A percentile compares a stretch with the other conserved stretches of the same genome.
These are phyloP conservation scores for Forsythia viridissima DNA, from an alignment of 257 asterid genomes.

Conservation along the genomic window DNA sequence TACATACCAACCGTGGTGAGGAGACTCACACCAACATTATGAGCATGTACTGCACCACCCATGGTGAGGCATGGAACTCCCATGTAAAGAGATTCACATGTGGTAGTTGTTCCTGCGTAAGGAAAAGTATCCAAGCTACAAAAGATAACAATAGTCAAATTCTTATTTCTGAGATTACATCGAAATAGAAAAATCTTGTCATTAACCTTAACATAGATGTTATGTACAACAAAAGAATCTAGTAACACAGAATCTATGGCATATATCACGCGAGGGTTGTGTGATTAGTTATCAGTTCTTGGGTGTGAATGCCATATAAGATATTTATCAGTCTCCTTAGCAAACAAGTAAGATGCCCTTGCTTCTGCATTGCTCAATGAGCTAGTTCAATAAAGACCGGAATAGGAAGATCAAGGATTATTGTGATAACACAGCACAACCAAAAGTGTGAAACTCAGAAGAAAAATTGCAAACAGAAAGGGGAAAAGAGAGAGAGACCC, in stretches of 20 bases:
- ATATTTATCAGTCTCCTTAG: background rate
- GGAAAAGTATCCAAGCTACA: slow-evolving; percentile 98
- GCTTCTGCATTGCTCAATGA: background rate
- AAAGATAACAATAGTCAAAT: background rate
- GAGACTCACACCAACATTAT: slow-evolving; percentile 94
- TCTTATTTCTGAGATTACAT: background rate
- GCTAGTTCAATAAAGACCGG: background rate
- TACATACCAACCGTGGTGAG: slow-evolving; percentile 82
- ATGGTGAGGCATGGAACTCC: slow-evolving; percentile 99
- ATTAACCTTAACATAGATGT: slow-evolving; percentile 15
- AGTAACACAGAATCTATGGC: slow-evolving; percentile 5
- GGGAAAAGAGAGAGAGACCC: background rate
- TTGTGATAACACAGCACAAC: background rate
- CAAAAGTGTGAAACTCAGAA: background rate
- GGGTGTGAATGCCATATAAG: background rate
- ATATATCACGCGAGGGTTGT: background rate
- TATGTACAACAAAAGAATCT: slow-evolving; percentile 15
- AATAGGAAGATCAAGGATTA: background rate
- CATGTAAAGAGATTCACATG: slow-evolving; percentile 96
- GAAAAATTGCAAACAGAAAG: background rate
- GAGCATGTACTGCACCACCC: slow-evolving; percentile 95
- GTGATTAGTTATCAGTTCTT: background rate
- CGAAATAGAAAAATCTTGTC: slow-evolving; percentile 17
- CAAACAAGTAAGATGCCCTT: background rate
- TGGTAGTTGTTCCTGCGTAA: slow-evolving; percentile 98